Conservation (phyloP, 257 asterid species). For the Pogostemon cablin region DNA sequence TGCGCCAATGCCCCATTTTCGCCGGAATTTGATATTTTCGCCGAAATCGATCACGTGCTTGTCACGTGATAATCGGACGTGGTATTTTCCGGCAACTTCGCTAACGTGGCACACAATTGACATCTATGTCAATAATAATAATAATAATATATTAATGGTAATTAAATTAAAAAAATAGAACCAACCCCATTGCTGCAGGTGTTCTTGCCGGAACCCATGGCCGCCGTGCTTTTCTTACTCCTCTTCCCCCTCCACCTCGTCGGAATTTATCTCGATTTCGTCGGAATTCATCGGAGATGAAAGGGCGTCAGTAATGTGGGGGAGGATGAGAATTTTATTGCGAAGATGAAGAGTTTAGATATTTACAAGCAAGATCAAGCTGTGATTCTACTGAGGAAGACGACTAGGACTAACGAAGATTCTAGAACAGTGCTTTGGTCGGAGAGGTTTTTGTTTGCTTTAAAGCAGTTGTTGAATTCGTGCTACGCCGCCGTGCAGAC, state of each 20-base stretch:
- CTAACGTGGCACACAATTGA: too few relatives aligned
- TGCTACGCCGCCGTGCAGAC: slow-evolving; percentile 69
- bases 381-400: slow-evolving; percentile 67
- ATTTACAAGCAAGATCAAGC: slow-evolving; percentile 77
- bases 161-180: too few relatives aligned
- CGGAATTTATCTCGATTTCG: slow-evolving; percentile 55
- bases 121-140: too few relatives aligned
- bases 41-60: too few relatives aligned
- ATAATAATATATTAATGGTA: too few relatives aligned
- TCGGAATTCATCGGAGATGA: slow-evolving; percentile 61
- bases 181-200: too few relatives aligned
- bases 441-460: slow-evolving; percentile 58
- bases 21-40: too few relatives aligned
- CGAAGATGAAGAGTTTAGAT: slow-evolving; percentile 55
- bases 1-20: too few relatives aligned
- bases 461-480: slow-evolving; percentile 60
- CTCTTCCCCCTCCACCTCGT: slow-evolving; percentile 73
- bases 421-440: slow-evolving; percentile 69
- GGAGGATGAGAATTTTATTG: slow-evolving; percentile 50
- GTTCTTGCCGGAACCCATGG: slow-evolving; percentile 59
- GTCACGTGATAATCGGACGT: too few relatives aligned
- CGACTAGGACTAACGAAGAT: slow-evolving; percentile 61
- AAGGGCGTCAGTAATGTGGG: slow-evolving; percentile 22
- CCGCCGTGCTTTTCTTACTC: slow-evolving; percentile 74
- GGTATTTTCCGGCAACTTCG: too few relatives aligned